Evolutionary conservation across 805 yeast genomes (phyloP).

Genomic region (Candida vaughaniae): DNA sequence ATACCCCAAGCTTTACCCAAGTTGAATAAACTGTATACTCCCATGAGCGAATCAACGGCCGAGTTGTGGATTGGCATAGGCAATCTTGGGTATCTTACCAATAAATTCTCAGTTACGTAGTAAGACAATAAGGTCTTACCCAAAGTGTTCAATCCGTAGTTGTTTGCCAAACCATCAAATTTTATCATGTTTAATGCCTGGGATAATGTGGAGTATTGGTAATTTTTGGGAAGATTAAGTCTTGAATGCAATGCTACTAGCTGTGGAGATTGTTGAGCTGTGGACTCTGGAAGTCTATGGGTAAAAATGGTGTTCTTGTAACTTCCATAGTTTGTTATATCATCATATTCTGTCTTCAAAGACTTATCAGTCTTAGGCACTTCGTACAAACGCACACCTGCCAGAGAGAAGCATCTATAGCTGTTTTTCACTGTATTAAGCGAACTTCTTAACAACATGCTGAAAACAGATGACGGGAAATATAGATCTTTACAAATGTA

Average conservation of each 20-base stretch:
- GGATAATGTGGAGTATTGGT: conserved; percentile 67
- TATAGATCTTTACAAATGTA: too few species aligned
- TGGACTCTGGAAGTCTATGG: conserved; percentile 45
- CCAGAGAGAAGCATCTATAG: background rate
- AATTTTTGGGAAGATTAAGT: conserved; percentile 58
- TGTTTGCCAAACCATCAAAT: conserved; percentile 57
- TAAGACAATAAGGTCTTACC: conserved; percentile 78
- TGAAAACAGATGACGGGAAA: too few species aligned
- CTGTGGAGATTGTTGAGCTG: conserved; percentile 62
- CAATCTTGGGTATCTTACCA: conserved; percentile 81
- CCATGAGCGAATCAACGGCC: conserved; percentile 74
- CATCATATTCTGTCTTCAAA: conserved; percentile 30
- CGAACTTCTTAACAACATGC: conserved; percentile 8
- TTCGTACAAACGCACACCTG: conserved; percentile 16
- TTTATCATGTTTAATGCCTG: conserved; percentile 68
- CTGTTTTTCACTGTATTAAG: conserved; percentile 1
- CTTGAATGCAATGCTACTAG: conserved; percentile 78
- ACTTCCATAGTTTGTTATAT: conserved; percentile 37
- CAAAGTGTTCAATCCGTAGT: conserved; percentile 74
- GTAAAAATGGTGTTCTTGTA: conserved; percentile 42
- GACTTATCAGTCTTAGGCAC: conserved; percentile 22
- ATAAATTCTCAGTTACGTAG: conserved; percentile 70
- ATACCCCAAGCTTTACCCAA: conserved; percentile 88
- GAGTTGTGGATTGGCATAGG: conserved; percentile 77
- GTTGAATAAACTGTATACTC: conserved; percentile 60